phyloP scores from a whole-genome alignment of 2,329 filamentous ascomycete genomes.

The Talaromyces sp. region DNA sequence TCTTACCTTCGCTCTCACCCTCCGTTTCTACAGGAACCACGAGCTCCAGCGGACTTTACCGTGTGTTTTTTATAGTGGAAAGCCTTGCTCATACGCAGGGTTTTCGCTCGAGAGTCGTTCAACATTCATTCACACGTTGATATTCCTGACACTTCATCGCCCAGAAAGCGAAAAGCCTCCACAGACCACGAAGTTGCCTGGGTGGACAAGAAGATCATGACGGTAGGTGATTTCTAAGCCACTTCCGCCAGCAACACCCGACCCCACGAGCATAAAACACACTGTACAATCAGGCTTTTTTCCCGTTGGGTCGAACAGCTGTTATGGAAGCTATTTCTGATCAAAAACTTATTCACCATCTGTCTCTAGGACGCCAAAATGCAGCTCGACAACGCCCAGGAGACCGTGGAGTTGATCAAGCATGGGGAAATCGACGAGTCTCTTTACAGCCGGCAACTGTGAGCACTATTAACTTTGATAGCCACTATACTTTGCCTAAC shows the following conservation, averaged over 20 bases:
- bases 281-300: background rate
- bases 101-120: conserved; percentile 34
- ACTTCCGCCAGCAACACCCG: conserved; percentile 2
- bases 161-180: conserved; percentile 51
- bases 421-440: conserved; percentile 65
- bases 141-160: conserved; percentile 43
- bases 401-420: conserved; percentile 58
- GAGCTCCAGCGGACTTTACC: conserved; percentile 16
- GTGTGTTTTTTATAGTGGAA: conserved; percentile 23
- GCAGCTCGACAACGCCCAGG: conserved; percentile 57
- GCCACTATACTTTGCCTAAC: conserved; percentile 11
- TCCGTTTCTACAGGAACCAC: conserved; percentile 12
- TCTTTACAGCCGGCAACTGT: conserved; percentile 62
- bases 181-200: conserved; percentile 42
- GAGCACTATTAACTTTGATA: conserved; percentile 15
- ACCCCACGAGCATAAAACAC: background rate
- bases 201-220: conserved; percentile 52
- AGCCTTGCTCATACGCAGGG: conserved; percentile 39
- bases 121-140: conserved; percentile 41
- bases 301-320: background rate
- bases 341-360: background rate
- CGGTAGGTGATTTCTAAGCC: conserved; percentile 31
- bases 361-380: conserved; percentile 50
- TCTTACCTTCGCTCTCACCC: background rate
- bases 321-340: background rate